A percentile compares a stretch with the other conserved stretches of the same genome.
These are phyloP conservation scores for Nannochloris sp. DNA, from an alignment of 139 green algal genomes.

Conservation along the genomic window DNA sequence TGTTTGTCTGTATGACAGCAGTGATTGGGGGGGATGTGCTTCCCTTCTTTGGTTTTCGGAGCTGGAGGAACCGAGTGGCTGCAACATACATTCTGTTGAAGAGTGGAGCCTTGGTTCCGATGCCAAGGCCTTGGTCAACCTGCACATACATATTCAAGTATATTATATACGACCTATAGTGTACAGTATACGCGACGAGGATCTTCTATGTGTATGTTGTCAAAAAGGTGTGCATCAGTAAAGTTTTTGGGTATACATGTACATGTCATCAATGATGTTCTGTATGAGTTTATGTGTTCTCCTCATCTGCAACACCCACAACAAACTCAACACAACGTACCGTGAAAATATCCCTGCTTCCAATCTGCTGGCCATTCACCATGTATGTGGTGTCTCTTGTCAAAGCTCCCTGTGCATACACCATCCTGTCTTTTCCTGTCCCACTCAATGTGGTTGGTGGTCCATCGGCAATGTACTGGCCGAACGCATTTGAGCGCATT, in stretches of 20 bases:
- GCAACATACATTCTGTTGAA: slow-evolving; percentile 62
- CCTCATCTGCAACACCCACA: neutral
- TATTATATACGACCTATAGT: neutral
- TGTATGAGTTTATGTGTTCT: neutral
- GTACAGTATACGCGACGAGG: neutral
- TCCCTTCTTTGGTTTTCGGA: slow-evolving; percentile 24
- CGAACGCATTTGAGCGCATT: slow-evolving; percentile 19
- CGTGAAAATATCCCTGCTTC: slow-evolving; percentile 57
- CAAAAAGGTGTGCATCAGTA: slow-evolving; percentile 12
- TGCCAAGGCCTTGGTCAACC: slow-evolving; percentile 72
- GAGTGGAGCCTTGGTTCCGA: slow-evolving; percentile 48
- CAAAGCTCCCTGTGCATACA: slow-evolving; percentile 52
- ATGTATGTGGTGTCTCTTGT: slow-evolving; percentile 74
- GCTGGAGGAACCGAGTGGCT: slow-evolving; percentile 61
- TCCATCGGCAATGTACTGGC: slow-evolving; percentile 49
- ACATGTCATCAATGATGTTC: neutral
- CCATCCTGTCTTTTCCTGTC: slow-evolving; percentile 62
- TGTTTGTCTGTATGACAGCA: slow-evolving; percentile 64
- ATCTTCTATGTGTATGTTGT: neutral
- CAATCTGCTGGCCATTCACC: slow-evolving; percentile 56
- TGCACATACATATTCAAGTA: slow-evolving; percentile 22
- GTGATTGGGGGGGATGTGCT: slow-evolving; percentile 42
- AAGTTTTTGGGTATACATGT: slow-evolving; percentile 32
- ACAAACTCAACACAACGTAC: slow-evolving; percentile 8
- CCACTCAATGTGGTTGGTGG: slow-evolving; percentile 77